Evolutionary conservation across 2,329 filamentous ascomycete genomes (phyloP), one percentile per base, ranked within the genome.

Genomic region (Reticulascus tulasneorum): DNA sequence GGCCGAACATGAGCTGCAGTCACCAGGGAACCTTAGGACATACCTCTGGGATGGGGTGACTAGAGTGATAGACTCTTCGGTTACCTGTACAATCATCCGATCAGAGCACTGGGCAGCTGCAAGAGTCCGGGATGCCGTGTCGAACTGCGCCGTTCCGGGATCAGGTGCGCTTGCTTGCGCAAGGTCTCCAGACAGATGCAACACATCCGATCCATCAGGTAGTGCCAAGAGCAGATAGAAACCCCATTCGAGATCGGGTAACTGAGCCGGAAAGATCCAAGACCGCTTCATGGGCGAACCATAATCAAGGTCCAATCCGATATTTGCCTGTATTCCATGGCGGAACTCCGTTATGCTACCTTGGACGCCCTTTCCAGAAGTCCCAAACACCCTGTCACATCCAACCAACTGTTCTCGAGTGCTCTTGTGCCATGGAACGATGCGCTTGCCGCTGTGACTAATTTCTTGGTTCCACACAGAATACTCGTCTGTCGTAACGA

Each of bases 261-360:
- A 29, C 10, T 50, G 44, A 18, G 50, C 47, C 1, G 55, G 57
- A 21, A 82, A 65, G 10, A 71, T 60, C 76, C 78, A 82, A 12
- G 66, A 70, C 30, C 69, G 63, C 33, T 66, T 70, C 21, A 77
- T 66, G 3, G 66, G 63, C 7, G 63, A 61, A 7, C 60, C 62
- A 27, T 67, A 71, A 16, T 75, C 70, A 9, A 79, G 62, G 16
- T 79, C 73, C 6, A 78, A 50, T 2, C 75, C 78, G 46, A 86
- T 77, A 37, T 74, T 77, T 13, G 83, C 86, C 50, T 84, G 77
- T 19, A 86, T 62, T 5, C 86, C 86, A 55, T 79, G 69, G 44
- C 84, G 75, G 43, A 86, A 68, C 51, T 91, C 84, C 4, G 77
- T 76, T 17, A 91, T 64, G 7, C 74, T 72, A 9, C 84, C 84